Base-by-base conservation (phyloP, 1,139 yeast species). In the Yamadazyma atlantica region DNA sequence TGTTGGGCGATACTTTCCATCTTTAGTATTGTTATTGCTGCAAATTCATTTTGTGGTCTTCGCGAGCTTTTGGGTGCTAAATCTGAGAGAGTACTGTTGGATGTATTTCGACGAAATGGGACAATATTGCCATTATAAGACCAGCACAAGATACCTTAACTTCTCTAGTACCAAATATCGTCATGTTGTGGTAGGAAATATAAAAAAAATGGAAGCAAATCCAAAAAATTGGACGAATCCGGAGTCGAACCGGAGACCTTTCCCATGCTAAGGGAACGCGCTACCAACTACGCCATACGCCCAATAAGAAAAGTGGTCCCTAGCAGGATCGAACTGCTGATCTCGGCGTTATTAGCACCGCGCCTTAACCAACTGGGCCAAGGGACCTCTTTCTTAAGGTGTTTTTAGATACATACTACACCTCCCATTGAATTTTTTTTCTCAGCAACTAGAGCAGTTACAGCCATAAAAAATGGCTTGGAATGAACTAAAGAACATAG, bases 311-410 rank as follows among this genome's bases (percentile, higher is more conserved):
- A 29, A 29, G 10, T 80, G 85, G 80, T 80, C 84, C 83, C 84
- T 79, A 77, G 83, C 85, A 76, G 85, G 85, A 79, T 80, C 85
- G 84, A 79, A 79, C 85, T 74, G 85, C 83, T 76, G 85, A 79
- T 78, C 85, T 77, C 67, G 81, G 83, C 82, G 83, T 78, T 69
- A 82, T 82, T 82, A 82, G 88, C 87, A 81, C 88, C 85, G 74
- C 85, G 88, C 88, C 88, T 80, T 82, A 80, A 81, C 86, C 86
- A 81, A 80, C 85, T 80, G 82, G 86, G 86, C 86, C 86, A 80
- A 80, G 85, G 85, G 85, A 80, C 82, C 83, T 24, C 5, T 12
- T 26, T 12, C 5, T 12, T 5, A 13, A 6, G 29, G 4, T 26
- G 15, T 12, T 26, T 13, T 13, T 4, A 14, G 7, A 15, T 7